A percentile compares a stretch with the other conserved stretches of the same genome.
Conservation (phyloP, 2,329 filamentous ascomycete species). For the Karstenula rhodostoma region DNA sequence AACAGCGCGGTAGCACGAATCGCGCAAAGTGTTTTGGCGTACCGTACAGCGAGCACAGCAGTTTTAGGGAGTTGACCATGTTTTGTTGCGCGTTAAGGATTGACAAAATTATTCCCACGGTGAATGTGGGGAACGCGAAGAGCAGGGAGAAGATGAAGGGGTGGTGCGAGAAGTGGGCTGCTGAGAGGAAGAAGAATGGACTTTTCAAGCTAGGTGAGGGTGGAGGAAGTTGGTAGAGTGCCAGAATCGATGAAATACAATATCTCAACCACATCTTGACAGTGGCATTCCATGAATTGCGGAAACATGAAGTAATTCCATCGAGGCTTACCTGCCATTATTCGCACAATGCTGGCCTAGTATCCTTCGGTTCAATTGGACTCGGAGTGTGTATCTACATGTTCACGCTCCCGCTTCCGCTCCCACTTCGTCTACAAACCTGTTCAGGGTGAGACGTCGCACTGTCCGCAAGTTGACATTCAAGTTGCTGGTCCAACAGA, state of each 20-base stretch:
- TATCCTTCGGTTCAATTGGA: too few relatives aligned
- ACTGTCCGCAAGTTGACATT: too few relatives aligned
- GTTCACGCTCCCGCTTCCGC: too few relatives aligned
- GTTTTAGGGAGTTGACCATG: slow-evolving; percentile 91
- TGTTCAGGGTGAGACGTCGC: too few relatives aligned
- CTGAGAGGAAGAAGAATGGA: slow-evolving; percentile 69
- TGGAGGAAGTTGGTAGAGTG: slow-evolving; percentile 16
- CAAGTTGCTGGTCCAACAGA: too few relatives aligned
- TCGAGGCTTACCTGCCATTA: too few relatives aligned
- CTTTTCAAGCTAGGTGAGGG: slow-evolving; percentile 54
- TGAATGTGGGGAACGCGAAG: slow-evolving; percentile 78
- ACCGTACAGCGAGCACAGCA: slow-evolving; percentile 95
- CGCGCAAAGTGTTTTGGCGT: slow-evolving; percentile 91
- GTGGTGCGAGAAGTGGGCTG: slow-evolving; percentile 71
- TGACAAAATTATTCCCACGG: slow-evolving; percentile 89
- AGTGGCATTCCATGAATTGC: background rate
- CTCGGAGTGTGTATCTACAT: too few relatives aligned
- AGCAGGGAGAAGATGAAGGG: slow-evolving; percentile 71
- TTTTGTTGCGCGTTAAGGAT: slow-evolving; percentile 89
- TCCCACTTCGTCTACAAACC: too few relatives aligned
- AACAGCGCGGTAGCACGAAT: slow-evolving; percentile 82
- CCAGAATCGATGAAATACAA: background rate
- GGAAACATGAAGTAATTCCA: too few relatives aligned
- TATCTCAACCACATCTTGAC: background rate
- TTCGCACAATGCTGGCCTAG: too few relatives aligned